Conservation (phyloP, 805 yeast genomes). For the Pichia paraexigua region DNA sequence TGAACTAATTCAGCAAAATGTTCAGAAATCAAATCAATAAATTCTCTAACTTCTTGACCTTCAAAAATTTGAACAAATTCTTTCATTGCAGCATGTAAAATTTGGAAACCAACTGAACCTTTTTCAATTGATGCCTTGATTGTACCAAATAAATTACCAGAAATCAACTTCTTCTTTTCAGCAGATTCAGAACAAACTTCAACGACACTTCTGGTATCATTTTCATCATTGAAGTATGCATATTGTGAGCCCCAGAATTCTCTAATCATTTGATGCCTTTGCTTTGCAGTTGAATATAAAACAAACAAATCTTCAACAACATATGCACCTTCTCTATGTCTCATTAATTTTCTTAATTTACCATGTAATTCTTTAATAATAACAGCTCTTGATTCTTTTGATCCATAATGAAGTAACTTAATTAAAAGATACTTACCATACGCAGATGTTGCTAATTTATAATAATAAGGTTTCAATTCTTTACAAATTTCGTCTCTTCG, state of each 20-base stretch:
- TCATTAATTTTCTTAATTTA: constrained; percentile 80
- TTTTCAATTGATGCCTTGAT: constrained; percentile 87
- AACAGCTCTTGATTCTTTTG: constrained; percentile 65
- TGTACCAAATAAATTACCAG: constrained; percentile 71
- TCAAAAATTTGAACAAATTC: constrained; percentile 73
- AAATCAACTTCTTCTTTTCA: constrained; percentile 70
- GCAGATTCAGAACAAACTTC: constrained; percentile 61
- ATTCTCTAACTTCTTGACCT: constrained; percentile 64
- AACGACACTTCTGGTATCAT: constrained; percentile 50
- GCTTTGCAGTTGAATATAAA: constrained; percentile 75
- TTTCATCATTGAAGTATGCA: constrained; percentile 79
- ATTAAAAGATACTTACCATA: constrained; percentile 90
- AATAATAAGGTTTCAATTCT: constrained; percentile 67
- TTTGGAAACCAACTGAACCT: constrained; percentile 94
- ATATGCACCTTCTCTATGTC: constrained; percentile 97
- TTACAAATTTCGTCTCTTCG: constrained; percentile 64
- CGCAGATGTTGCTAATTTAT: constrained; percentile 79
- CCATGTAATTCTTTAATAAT: constrained; percentile 87
- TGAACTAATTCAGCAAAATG: constrained; percentile 93
- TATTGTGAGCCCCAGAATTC: constrained; percentile 97
- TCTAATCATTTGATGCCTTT: constrained; percentile 82
- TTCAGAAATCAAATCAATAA: constrained; percentile 75
- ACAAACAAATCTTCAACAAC: constrained; percentile 91
- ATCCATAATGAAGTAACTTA: constrained; percentile 86
- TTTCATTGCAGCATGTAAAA: constrained; percentile 92